Evolutionary conservation across 768 basidiomycete genomes (phyloP), one percentile per base, ranked within the genome.

Genomic region (Xerocomellus intermedius): DNA sequence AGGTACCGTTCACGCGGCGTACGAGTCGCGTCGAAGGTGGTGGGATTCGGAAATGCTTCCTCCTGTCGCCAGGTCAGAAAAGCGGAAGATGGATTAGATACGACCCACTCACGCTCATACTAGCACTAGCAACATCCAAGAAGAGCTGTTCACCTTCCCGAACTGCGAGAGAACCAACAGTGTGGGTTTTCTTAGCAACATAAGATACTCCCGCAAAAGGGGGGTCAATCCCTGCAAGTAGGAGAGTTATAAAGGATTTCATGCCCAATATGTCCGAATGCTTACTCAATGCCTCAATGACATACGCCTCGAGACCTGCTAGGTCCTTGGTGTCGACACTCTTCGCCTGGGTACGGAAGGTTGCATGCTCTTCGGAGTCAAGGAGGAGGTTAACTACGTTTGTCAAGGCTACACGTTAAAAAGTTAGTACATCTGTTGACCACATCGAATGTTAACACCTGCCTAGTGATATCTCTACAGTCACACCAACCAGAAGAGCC

Each of bases 391-490:
- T 82, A 57, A 91, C 65, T 17, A 82, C 73, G 56, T 92, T 86
- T 10, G 86, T 82, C 51, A 87, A 64, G 1, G 82, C 89, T 88
- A 35, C 48, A 45, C 26, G 53, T 8, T 19, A 21, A 21, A 17
- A 26, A 56, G 33, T 53, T 48, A 58, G 50, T 22, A 42, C 10
- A 33, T n/a, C 21, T 10, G 26, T 13, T 17, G 1, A 14, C 16
- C 17, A 12, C 12, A 35, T 17, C 16, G 24, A 48, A 6, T 12
- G 6, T 19, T 41, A 5, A 32, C 4, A 67, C 77, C 37, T 60
- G 84, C 89, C 82, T 50, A 92, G 77, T 9, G 85, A 82, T 37
- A 92, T 68, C 69, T 91, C 89, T 12, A 85, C 84, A 7, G 82
- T 81, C 12, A 81, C 73, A 32, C 81, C 80, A 52, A 91, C 81